These are phyloP conservation scores for Daldinia concentrica DNA, from an alignment of 495 filamentous ascomycete genomes.

Conservation along the genomic window DNA sequence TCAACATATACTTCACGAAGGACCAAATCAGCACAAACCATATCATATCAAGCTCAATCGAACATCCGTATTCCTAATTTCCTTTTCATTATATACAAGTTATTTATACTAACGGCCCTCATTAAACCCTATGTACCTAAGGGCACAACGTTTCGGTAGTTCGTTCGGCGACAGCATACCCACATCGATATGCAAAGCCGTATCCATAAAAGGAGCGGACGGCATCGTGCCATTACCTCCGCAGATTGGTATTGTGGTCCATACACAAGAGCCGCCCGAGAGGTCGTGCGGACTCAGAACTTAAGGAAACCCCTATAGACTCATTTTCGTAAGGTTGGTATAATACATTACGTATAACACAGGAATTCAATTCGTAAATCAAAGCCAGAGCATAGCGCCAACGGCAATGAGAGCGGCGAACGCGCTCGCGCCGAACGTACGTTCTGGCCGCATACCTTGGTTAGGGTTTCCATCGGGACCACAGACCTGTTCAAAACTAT, in stretches of 20 bases:
- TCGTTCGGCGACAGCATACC: not conserved
- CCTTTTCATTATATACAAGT: not conserved
- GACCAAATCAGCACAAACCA: not conserved
- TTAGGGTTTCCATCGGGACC: slow-evolving; percentile 41
- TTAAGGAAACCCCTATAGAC: not conserved
- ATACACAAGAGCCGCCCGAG: slow-evolving; percentile 3
- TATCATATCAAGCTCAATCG: not conserved
- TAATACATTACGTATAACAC: not conserved
- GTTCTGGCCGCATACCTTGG: slow-evolving; percentile 50
- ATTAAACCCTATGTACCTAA: not conserved
- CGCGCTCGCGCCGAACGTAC: slow-evolving; percentile 55
- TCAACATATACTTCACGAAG: not conserved
- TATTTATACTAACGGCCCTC: not conserved
- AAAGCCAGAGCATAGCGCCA: slow-evolving; percentile 57
- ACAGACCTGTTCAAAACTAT: slow-evolving; percentile 51
- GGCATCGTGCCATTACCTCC: slow-evolving; percentile 42
- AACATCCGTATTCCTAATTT: not conserved
- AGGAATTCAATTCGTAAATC: not conserved
- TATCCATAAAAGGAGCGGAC: slow-evolving; percentile 38
- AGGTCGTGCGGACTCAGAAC: not conserved
- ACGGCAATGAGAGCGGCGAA: slow-evolving; percentile 62
- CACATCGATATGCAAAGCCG: not conserved
- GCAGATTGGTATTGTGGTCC: slow-evolving; percentile 12
- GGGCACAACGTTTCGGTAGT: not conserved
- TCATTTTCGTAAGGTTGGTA: slow-evolving; percentile 10